Evolutionary conservation across 139 green algal species (phyloP).

Genomic region (Tetraselmis chui): DNA sequence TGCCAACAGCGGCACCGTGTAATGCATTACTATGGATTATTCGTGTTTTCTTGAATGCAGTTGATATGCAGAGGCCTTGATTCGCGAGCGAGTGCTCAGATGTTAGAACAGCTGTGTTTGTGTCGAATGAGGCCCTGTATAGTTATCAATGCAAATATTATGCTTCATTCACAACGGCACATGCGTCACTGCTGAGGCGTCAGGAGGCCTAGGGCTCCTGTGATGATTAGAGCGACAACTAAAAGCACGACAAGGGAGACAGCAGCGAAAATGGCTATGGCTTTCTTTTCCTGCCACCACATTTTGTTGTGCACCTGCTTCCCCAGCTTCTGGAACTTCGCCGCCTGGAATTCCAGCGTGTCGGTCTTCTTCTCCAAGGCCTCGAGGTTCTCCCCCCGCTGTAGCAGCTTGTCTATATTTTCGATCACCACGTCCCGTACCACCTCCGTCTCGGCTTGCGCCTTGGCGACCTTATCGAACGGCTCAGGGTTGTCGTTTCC

Average conservation of each 20-base stretch:
- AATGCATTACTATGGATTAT: background rate
- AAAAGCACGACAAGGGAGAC: background rate
- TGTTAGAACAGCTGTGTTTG: no score
- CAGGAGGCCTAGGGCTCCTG: background rate
- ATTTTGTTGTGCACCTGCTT: background rate
- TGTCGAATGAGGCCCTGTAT: background rate
- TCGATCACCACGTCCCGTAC: background rate
- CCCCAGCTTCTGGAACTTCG: background rate
- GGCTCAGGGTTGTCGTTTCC: no score
- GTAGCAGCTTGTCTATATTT: background rate
- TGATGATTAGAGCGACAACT: background rate
- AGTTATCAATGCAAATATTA: background rate
- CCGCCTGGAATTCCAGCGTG: background rate
- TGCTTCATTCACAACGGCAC: background rate
- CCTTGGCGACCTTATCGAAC: background rate
- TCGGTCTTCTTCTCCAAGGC: background rate
- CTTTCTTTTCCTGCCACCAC: background rate
- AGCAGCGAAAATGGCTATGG: background rate
- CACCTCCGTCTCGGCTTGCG: background rate
- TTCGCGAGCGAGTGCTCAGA: no score
- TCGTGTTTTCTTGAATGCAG: no score
- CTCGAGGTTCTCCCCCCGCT: background rate
- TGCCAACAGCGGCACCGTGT: background rate
- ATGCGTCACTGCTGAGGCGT: background rate
- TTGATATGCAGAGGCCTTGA: no score